Conservation (phyloP, 208 protist species). For the Novymonas esmeraldas region DNA sequence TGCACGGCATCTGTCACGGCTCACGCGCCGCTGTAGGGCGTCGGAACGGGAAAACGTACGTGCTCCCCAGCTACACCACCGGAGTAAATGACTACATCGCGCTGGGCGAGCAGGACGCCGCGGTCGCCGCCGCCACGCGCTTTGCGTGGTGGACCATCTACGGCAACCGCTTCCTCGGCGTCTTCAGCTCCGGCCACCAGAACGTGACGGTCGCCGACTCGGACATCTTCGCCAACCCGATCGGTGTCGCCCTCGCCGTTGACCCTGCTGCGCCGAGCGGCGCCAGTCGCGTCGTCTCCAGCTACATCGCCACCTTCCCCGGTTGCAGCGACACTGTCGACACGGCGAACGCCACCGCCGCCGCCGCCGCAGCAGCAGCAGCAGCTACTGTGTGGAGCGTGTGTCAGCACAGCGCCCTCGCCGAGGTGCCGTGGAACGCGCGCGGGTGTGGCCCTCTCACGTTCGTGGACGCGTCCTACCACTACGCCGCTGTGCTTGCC, state of each 20-base stretch:
- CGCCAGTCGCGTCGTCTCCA: constrained; percentile 12
- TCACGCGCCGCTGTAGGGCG: too few relatives aligned
- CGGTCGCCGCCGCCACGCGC: background rate
- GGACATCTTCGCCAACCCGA: constrained; percentile 41
- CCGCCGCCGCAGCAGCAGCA: background rate
- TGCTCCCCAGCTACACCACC: constrained; percentile 3
- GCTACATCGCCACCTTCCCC: constrained; percentile 28
- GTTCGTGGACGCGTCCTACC: constrained; percentile 29
- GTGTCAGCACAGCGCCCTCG: constrained; percentile 21
- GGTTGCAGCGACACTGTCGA: constrained; percentile 16
- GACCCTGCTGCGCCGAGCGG: constrained; percentile 19
- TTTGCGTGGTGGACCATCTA: constrained; percentile 17
- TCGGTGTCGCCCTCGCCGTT: constrained; percentile 34
- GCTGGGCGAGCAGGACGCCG: too few relatives aligned
- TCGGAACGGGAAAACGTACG: too few relatives aligned
- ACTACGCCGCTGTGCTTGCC: constrained; percentile 35
- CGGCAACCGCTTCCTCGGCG: constrained; percentile 36
- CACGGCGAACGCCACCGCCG: background rate
- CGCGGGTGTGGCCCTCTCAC: constrained; percentile 22
- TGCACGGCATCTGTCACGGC: too few relatives aligned
- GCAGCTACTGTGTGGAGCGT: constrained; percentile 3
- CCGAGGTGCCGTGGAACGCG: constrained; percentile 1
- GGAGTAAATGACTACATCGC: background rate
- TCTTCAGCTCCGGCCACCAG: constrained; percentile 43
- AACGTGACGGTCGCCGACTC: constrained; percentile 24